Percentiles rank a stretch among this genome's conserved stretches.
Evolutionary conservation across 2,329 filamentous ascomycete genomes (phyloP).

Genomic region (Talaromyces sp.): DNA sequence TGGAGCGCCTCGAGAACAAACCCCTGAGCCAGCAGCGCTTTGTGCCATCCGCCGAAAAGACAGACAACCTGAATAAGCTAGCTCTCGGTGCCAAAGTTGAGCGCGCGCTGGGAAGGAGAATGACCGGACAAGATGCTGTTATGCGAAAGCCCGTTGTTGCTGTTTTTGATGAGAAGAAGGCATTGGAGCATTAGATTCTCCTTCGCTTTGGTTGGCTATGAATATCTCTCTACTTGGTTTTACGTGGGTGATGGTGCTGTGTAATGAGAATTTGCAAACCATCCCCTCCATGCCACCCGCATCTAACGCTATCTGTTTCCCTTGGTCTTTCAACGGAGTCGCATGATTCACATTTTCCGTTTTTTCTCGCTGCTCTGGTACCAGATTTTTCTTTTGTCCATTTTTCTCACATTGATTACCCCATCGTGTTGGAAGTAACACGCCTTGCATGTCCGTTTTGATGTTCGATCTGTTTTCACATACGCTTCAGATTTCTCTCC

Average conservation of each 20-base stretch:
- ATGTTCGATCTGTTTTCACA: not conserved
- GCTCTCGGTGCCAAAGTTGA: slow-evolving; percentile 88
- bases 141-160: slow-evolving; percentile 60
- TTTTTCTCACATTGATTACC: slow-evolving; percentile 18
- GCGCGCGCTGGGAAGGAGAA: slow-evolving; percentile 77
- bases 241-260: not conserved
- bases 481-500: not conserved
- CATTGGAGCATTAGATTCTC: slow-evolving; percentile 14
- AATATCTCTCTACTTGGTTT: slow-evolving; percentile 18
- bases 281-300: slow-evolving; percentile 3
- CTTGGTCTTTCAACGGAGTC: not conserved
- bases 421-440: slow-evolving; percentile 9
- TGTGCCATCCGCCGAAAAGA: slow-evolving; percentile 72
- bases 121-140: slow-evolving; percentile 79
- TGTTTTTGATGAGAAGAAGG: slow-evolving; percentile 37
- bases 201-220: slow-evolving; percentile 5
- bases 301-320: slow-evolving; percentile 6
- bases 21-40: slow-evolving; percentile 79
- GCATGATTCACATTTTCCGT: not conserved
- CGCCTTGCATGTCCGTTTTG: not conserved
- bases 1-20: slow-evolving; percentile 87
- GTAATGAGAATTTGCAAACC: not conserved
- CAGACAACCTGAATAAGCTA: slow-evolving; percentile 76
- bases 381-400: slow-evolving; percentile 22
- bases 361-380: slow-evolving; percentile 18